A percentile compares a stretch with the other conserved stretches of the same genome.
Conservation (phyloP, 192 early-diverging fungal genomes). For the Coemansia erecta region DNA sequence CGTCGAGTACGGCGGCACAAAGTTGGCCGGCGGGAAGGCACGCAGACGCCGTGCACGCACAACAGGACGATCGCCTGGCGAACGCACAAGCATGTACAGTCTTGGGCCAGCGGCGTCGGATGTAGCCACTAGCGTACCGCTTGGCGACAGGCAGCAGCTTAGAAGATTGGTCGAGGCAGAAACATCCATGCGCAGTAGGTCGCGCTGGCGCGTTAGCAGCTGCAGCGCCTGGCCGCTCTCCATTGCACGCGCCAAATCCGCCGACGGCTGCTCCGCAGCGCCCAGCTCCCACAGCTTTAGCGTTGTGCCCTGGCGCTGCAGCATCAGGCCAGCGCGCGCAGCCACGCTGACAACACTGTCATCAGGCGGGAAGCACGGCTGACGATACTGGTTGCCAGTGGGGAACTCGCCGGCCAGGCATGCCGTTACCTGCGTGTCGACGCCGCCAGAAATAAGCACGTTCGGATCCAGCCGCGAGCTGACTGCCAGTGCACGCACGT, state of each 20-base stretch:
- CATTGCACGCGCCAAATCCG: slow-evolving; percentile 26
- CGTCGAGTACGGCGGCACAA: slow-evolving; percentile 45
- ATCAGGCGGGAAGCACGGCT: slow-evolving; percentile 65
- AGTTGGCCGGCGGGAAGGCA: slow-evolving; percentile 44
- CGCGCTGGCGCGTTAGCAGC: slow-evolving; percentile 62
- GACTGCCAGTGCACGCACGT: slow-evolving; percentile 84
- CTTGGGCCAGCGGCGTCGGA: slow-evolving; percentile 71
- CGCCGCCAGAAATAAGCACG: slow-evolving; percentile 81
- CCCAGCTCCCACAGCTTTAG: slow-evolving; percentile 87
- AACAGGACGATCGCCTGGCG: slow-evolving; percentile 13
- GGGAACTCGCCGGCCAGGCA: slow-evolving; percentile 61
- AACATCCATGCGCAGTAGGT: slow-evolving; percentile 74
- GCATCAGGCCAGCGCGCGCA: slow-evolving; percentile 61
- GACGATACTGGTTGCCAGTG: slow-evolving; percentile 57
- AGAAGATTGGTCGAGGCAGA: slow-evolving; percentile 69
- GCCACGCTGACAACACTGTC: slow-evolving; percentile 58
- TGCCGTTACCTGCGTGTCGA: slow-evolving; percentile 70
- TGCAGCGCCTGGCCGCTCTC: slow-evolving; percentile 50
- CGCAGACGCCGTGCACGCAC: slow-evolving; percentile 37
- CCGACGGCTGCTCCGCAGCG: slow-evolving; percentile 47
- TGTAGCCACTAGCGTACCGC: slow-evolving; percentile 81
- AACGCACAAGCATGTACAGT: slow-evolving; percentile 57
- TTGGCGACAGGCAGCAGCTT: slow-evolving; percentile 71
- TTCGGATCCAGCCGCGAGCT: slow-evolving; percentile 67
- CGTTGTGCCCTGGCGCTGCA: slow-evolving; percentile 61